A percentile compares a stretch with the other conserved stretches of the same genome.
Evolutionary conservation across 352 stramenopile genomes (phyloP).

Genomic region (Phytopythium mirpurense): DNA sequence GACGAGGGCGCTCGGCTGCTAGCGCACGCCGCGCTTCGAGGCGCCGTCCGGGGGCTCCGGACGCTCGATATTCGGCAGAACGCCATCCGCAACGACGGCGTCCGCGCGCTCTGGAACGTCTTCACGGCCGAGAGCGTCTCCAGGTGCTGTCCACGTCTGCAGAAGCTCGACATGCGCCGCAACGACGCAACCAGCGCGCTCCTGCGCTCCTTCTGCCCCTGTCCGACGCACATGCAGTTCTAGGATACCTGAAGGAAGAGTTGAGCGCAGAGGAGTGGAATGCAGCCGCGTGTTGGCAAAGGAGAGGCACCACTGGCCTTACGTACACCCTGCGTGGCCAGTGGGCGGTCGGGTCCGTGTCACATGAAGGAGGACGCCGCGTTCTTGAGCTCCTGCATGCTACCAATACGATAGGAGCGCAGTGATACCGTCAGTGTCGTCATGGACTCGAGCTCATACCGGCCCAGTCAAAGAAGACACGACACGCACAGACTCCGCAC

Average conservation of each 20-base stretch:
- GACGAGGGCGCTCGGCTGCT: constrained; percentile 53
- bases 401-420: constrained; percentile 15
- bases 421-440: neutral
- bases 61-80: constrained; percentile 62
- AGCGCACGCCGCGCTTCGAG: constrained; percentile 47
- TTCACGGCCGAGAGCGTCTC: constrained; percentile 48
- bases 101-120: constrained; percentile 61
- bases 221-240: constrained; percentile 47
- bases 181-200: constrained; percentile 48
- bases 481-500: constrained; percentile 67
- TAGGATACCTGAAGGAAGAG: no score
- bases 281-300: no score
- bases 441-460: no score
- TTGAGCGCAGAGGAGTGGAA: no score
- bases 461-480: neutral
- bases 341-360: no score
- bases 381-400: constrained; percentile 69
- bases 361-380: constrained; percentile 59
- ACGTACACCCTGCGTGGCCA: no score
- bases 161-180: constrained; percentile 57
- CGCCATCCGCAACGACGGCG: constrained; percentile 50
- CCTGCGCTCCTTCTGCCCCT: constrained; percentile 49
- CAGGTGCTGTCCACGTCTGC: constrained; percentile 50
- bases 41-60: constrained; percentile 33
- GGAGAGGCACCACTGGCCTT: no score